Base-by-base conservation (phyloP, 495 filamentous ascomycete genomes). In the Lasiosphaeria ovina region DNA sequence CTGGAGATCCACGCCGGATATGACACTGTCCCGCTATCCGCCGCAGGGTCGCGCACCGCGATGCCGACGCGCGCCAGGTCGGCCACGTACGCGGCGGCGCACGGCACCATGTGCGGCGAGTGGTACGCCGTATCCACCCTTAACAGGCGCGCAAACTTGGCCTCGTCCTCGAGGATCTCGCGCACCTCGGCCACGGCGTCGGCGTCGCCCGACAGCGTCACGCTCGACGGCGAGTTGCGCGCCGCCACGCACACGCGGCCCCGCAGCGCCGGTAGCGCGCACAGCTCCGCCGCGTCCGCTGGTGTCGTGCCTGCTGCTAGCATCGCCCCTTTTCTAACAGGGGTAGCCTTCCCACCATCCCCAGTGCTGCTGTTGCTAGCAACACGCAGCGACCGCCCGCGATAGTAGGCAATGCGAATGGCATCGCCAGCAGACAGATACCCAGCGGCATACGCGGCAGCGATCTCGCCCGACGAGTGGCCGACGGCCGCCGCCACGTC, bases 401-500 rank as follows among this genome's bases (percentile, higher is more conserved):
- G 60, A 36, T 62, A 66, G 33, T 65, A 69, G 32, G 67, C 67
- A 2, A 65, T 49, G 0, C 56, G 35, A 24, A 67, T 67, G n/a
- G 67, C 67, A n/a, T 66, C 65, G 3, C 58, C 58, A 32, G 65
- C 63, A 0, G 64, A 61, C 1, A 84, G 48, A 6, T 64, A 63
- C 1, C 78, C 76, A 1, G 75, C 70, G 3, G 75, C 75, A 47
- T 79, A 81, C 0, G 80, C 78, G 0, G 77, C 79, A 0, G 54
- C 79, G 57, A 88, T 87, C 63, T 89, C 86, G 12, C 86, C 85
- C 36, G 76, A 81, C 0, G 83, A 86, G 61, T 88, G 84, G 32
- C 86, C 85, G 2, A 86, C 74, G 0, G 86, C 81, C 6, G 77
- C 75, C 1, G 61, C 47, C 0, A 79, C 75, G 1, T 47, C 35